phyloP scores from a whole-genome alignment of 108 stramenopile genomes.

The Chaetoceros muelleri region DNA sequence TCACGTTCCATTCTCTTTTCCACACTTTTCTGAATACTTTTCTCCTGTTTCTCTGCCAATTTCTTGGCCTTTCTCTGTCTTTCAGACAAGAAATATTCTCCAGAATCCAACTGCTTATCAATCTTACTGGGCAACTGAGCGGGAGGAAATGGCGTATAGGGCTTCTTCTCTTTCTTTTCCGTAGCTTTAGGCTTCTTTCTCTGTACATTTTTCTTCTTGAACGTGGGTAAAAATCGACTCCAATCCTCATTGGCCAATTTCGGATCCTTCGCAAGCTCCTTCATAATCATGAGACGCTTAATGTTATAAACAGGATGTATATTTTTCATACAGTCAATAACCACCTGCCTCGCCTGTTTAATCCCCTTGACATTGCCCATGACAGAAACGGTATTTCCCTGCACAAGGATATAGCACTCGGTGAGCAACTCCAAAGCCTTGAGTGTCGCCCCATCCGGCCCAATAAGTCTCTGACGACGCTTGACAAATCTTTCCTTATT shows the following conservation, averaged over 20 bases:
- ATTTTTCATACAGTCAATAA: slow-evolving; percentile 98
- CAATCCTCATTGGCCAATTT: slow-evolving; percentile 89
- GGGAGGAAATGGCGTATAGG: slow-evolving; percentile 97
- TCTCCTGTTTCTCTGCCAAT: slow-evolving; percentile 30
- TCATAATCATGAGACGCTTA: slow-evolving; percentile 98
- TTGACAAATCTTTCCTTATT: slow-evolving; percentile 99
- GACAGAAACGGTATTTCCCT: slow-evolving; percentile 92
- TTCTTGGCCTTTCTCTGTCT: slow-evolving; percentile 51
- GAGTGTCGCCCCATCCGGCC: slow-evolving; percentile 95
- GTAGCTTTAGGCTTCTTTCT: slow-evolving; percentile 61
- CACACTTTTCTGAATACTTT: slow-evolving; percentile 23
- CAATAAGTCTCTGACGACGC: slow-evolving; percentile 90
- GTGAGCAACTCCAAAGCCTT: slow-evolving; percentile 98
- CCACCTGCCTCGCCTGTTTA: slow-evolving; percentile 92
- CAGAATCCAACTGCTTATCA: slow-evolving; percentile 90
- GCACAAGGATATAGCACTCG: slow-evolving; percentile 94
- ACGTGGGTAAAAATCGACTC: slow-evolving; percentile 94
- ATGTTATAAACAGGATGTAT: slow-evolving; percentile 99
- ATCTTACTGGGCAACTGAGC: slow-evolving; percentile 87
- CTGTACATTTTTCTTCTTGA: slow-evolving; percentile 95
- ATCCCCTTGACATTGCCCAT: slow-evolving; percentile 86
- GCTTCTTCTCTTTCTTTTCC: slow-evolving; percentile 47
- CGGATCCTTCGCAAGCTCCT: slow-evolving; percentile 95
- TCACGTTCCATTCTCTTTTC: slow-evolving; percentile 53
- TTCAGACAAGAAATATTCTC: slow-evolving; percentile 81